Evolutionary conservation across 108 stramenopile genomes (phyloP).

Genomic region (Skeletonema menzelii): DNA sequence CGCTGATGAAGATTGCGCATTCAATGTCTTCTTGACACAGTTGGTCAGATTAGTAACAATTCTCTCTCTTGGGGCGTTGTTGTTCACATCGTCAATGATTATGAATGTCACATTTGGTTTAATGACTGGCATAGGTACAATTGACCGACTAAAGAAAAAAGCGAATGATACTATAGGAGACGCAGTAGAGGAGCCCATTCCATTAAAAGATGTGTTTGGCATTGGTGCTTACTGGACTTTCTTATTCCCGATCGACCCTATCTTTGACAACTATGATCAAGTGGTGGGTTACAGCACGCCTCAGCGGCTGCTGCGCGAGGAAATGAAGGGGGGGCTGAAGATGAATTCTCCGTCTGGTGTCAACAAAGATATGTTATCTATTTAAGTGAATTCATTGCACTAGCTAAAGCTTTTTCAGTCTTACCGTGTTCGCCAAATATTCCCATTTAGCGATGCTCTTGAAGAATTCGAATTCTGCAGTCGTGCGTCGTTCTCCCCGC

Average conservation of each 20-base stretch:
- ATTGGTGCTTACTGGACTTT: constrained; percentile 74
- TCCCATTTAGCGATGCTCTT: background rate
- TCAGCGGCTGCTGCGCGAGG: constrained; percentile 75
- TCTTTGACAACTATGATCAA: constrained; percentile 84
- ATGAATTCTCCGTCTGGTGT: constrained; percentile 36
- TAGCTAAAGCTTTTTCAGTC: too few species aligned
- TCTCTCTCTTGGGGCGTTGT: constrained; percentile 59
- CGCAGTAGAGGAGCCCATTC: constrained; percentile 77
- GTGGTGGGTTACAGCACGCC: constrained; percentile 85
- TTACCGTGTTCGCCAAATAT: too few species aligned
- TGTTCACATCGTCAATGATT: constrained; percentile 83
- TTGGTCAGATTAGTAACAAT: constrained; percentile 71
- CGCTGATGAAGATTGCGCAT: constrained; percentile 64
- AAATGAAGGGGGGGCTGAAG: constrained; percentile 44
- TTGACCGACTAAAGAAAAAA: constrained; percentile 91
- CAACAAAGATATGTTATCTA: constrained; percentile 42
- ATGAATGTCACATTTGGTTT: constrained; percentile 91
- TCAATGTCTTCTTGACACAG: constrained; percentile 55
- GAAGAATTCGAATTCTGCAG: background rate
- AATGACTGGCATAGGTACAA: constrained; percentile 92
- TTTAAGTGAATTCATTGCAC: constrained; percentile 16
- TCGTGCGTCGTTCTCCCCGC: too few species aligned
- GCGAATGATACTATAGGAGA: constrained; percentile 74
- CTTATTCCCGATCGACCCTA: constrained; percentile 79
- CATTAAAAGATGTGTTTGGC: constrained; percentile 83